Conservation (phyloP, 345 rosid species). For the Linum lewisii region DNA sequence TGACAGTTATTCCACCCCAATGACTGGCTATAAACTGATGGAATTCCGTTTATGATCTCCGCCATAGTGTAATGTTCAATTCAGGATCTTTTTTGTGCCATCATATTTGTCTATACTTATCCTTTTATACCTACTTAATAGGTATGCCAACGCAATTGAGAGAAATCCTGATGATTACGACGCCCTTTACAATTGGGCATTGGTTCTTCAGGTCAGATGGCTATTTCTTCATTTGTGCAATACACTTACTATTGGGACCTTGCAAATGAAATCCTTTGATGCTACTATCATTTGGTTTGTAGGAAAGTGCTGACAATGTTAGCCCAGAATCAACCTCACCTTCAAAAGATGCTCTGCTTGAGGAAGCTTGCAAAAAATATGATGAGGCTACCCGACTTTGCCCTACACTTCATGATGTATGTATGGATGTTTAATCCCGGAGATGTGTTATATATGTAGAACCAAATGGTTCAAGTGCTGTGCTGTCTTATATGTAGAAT, state of each 20-base stretch:
- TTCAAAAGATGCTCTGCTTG: slow-evolving; percentile 90
- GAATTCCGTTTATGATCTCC: slow-evolving; percentile 1
- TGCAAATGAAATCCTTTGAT: not conserved
- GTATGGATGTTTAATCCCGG: slow-evolving; percentile 14
- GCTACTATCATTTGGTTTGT: slow-evolving; percentile 23
- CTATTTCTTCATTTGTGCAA: not conserved
- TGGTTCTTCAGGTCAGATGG: slow-evolving; percentile 83
- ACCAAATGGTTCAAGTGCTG: not conserved
- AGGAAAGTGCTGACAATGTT: slow-evolving; percentile 98
- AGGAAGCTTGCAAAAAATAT: slow-evolving; percentile 95
- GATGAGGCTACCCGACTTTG: slow-evolving; percentile 87
- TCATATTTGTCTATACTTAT: slow-evolving; percentile 3
- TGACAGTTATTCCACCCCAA: too few species aligned
- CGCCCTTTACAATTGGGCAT: slow-evolving; percentile 95
- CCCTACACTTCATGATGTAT: slow-evolving; percentile 93
- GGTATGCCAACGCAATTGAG: slow-evolving; percentile 86
- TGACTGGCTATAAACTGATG: not conserved
- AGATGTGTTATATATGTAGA: not conserved
- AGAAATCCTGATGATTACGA: slow-evolving; percentile 94
- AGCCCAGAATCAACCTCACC: slow-evolving; percentile 82
- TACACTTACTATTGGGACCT: not conserved
- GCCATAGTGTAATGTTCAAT: not conserved
- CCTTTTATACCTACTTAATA: slow-evolving; percentile 19
- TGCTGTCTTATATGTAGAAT: not conserved
- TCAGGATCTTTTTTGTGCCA: slow-evolving; percentile 7